phyloP scores from a whole-genome alignment of 805 yeast species.

The Saccharomycopsis sp. region DNA sequence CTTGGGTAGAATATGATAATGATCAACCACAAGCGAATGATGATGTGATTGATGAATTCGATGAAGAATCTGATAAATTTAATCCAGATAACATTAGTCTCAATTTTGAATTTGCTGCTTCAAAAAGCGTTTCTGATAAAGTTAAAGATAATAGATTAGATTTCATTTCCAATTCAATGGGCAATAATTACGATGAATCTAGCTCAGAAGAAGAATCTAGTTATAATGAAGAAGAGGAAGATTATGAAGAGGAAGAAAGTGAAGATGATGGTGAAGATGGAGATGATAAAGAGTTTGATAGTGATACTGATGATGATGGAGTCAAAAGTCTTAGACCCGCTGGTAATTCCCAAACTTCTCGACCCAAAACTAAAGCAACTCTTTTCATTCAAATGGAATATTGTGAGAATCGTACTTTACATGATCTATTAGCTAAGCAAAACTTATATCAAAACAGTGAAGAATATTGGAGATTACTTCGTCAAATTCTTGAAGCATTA shows the following conservation, averaged over 20 bases:
- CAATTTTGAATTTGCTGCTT: conserved; percentile 14
- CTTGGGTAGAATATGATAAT: conserved; percentile 79
- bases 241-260: conserved; percentile 18
- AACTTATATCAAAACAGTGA: conserved; percentile 60
- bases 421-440: conserved; percentile 66
- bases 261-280: conserved; percentile 20
- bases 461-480: conserved; percentile 82
- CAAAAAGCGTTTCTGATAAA: conserved; percentile 1
- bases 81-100: conserved; percentile 14
- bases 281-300: conserved; percentile 20
- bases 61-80: conserved; percentile 11
- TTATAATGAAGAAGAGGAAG: conserved; percentile 21
- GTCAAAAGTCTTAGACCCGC: neutral
- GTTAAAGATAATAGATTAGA: conserved; percentile 35
- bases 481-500: conserved; percentile 84
- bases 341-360: neutral
- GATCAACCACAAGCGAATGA: conserved; percentile 22
- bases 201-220: conserved; percentile 19
- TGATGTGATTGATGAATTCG: conserved; percentile 6
- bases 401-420: conserved; percentile 87
- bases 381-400: conserved; percentile 97
- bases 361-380: conserved; percentile 51
- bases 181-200: conserved; percentile 21
- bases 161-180: conserved; percentile 54
- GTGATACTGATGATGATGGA: conserved; percentile 1